Conservation (phyloP, 1,284 basidiomycete species). For the Porodaedalea pini region DNA sequence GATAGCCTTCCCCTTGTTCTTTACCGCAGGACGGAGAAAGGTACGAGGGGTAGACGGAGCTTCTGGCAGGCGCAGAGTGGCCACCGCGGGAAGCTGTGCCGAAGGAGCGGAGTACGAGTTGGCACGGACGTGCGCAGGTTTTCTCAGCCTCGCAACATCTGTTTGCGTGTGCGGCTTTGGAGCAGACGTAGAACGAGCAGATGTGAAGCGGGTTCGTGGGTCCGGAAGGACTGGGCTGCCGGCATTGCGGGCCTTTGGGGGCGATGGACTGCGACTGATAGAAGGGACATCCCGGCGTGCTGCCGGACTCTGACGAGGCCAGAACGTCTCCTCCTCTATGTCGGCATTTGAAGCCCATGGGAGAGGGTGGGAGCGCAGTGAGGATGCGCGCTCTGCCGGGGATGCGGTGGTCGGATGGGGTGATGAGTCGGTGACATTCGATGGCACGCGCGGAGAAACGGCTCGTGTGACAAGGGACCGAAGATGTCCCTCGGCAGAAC, state of each 20-base stretch:
- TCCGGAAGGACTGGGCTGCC: background rate
- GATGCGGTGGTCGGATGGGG: background rate
- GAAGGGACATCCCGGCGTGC: background rate
- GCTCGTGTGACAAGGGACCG: slow-evolving; percentile 9
- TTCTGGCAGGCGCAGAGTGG: background rate
- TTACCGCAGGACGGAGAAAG: background rate
- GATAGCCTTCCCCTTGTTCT: background rate
- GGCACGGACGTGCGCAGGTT: slow-evolving; percentile 4
- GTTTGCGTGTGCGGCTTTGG: background rate
- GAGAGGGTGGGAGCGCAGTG: background rate
- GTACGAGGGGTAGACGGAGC: background rate
- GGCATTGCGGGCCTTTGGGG: background rate
- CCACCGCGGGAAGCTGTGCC: background rate
- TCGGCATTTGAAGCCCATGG: slow-evolving; percentile 10
- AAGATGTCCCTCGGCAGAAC: slow-evolving; percentile 17
- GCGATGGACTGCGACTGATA: background rate
- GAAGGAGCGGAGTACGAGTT: slow-evolving; percentile 3
- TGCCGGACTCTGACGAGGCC: slow-evolving; percentile 4
- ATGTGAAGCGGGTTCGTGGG: background rate
- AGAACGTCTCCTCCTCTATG: slow-evolving; percentile 9
- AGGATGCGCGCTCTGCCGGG: slow-evolving; percentile 5
- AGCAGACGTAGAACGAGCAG: background rate
- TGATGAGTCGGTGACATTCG: background rate
- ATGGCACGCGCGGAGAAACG: background rate
- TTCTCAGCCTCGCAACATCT: background rate